phyloP scores from a whole-genome alignment of 2,329 filamentous ascomycete genomes.

The Aspergillus sergii region DNA sequence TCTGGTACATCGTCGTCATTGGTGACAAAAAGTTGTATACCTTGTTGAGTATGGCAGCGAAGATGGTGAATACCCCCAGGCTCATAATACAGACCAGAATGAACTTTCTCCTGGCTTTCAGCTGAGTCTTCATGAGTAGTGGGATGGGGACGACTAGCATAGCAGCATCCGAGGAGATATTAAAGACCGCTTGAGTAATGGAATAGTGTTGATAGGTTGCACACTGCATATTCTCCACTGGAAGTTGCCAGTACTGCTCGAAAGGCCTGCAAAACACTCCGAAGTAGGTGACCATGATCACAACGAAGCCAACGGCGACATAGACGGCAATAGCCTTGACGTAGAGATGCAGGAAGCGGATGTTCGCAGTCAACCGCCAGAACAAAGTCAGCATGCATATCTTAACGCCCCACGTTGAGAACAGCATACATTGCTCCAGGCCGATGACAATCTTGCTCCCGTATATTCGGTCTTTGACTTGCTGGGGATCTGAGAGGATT shows the following conservation, averaged over 20 bases:
- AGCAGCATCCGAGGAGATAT: constrained; percentile 43
- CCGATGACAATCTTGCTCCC: constrained; percentile 55
- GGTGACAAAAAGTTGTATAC: constrained; percentile 46
- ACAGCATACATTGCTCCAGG: constrained; percentile 53
- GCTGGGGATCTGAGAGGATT: constrained; percentile 37
- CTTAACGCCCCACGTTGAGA: constrained; percentile 55
- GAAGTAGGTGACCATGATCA: constrained; percentile 54
- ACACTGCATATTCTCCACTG: constrained; percentile 42
- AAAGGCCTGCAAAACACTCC: constrained; percentile 55
- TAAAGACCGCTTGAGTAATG: constrained; percentile 49
- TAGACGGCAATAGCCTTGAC: constrained; percentile 48
- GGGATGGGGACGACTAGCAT: constrained; percentile 45
- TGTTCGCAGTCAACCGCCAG: constrained; percentile 47
- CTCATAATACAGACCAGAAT: constrained; percentile 40
- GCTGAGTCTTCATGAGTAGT: constrained; percentile 37
- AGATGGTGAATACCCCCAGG: constrained; percentile 44
- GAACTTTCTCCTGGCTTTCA: constrained; percentile 38
- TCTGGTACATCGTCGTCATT: constrained; percentile 41
- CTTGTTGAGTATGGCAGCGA: constrained; percentile 53
- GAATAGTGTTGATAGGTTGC: constrained; percentile 45
- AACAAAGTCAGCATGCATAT: constrained; percentile 55
- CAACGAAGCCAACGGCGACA: constrained; percentile 46
- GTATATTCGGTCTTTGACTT: constrained; percentile 47
- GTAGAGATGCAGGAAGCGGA: constrained; percentile 34
- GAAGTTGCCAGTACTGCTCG: constrained; percentile 53